Evolutionary conservation across 805 yeast genomes (phyloP), one percentile per base, ranked within the genome.

Genomic region (Yarrowia bubula): DNA sequence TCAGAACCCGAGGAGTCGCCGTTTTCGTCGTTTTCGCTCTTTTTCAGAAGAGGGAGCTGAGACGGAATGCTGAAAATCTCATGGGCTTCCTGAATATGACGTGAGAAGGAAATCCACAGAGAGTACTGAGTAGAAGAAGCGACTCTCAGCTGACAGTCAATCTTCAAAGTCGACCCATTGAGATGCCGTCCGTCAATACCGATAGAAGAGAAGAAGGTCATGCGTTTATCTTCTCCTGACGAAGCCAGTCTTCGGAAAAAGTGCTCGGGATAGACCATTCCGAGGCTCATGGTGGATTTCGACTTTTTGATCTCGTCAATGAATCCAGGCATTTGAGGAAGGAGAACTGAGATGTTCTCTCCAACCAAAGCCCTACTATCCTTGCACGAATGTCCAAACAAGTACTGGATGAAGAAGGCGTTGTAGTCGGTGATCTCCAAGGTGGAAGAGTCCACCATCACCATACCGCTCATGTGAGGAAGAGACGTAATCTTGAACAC

Each of bases 211-310:
- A 47, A 61, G n/a, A 61, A 61, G 10, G 57, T 48, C 46, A 48
- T 37, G 8, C 38, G 57, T 8, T 47, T 33, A 44, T 64, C 64
- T 10, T 57, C 51, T 35, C 38, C 41, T 9, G 18, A 35, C 5
- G 66, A 64, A 3, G 70, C 73, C 6, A 72, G 67, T 69, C 86
- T 86, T 68, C 98, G 82, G 77, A 93, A 92, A 73, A 89, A 88
- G 75, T 92, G 97, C 74, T 92, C 98, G 0, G 98, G 96, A 11
- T 92, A 77, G 0, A 92, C 97, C 60, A 90, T 76, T 1, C 97
- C 97, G 0, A 88, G 37, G 76, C 68, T 75, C 67, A 83, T 67
- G 5, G 42, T 9, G 35, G 22, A 35, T 3, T 22, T 8, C 8
- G 35, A 14, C 14, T 22, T 9, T 14, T 41, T 32, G 33, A 43